phyloP scores from a whole-genome alignment of 2,329 filamentous ascomycete species.

The Alternaria sp. region DNA sequence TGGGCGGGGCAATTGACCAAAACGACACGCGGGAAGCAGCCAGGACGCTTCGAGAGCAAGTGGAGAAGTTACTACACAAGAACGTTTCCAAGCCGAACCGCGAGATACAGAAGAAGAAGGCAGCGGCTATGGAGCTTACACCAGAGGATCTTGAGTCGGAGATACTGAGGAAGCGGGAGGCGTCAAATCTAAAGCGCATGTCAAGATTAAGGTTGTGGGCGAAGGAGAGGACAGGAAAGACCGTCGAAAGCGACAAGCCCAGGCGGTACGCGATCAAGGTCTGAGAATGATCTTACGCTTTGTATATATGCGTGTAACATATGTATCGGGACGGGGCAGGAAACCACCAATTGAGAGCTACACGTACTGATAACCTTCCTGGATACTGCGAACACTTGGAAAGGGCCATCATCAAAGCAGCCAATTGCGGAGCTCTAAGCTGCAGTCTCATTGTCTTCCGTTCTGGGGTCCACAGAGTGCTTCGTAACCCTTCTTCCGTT shows the following conservation, averaged over 20 bases:
- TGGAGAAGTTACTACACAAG: constrained; percentile 30
- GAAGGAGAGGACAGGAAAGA: constrained; percentile 28
- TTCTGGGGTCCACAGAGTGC: not conserved
- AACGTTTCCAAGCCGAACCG: constrained; percentile 11
- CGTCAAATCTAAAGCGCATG: constrained; percentile 39
- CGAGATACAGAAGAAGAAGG: constrained; percentile 3
- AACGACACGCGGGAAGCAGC: constrained; percentile 22
- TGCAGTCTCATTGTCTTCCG: not conserved
- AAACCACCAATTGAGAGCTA: not conserved
- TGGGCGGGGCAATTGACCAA: constrained; percentile 9
- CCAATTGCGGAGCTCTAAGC: not conserved
- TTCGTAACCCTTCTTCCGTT: not conserved
- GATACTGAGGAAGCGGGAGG: constrained; percentile 8
- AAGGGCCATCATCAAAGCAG: not conserved
- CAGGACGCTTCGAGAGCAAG: constrained; percentile 32
- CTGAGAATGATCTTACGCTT: constrained; percentile 6
- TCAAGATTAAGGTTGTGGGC: constrained; percentile 48
- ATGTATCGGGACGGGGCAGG: constrained; percentile 11
- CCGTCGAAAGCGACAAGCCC: constrained; percentile 24
- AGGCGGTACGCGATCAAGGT: constrained; percentile 28
- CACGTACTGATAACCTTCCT: not conserved
- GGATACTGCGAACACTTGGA: not conserved
- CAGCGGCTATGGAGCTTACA: not conserved
- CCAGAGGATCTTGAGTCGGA: constrained; percentile 11
- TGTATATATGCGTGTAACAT: constrained; percentile 29